phyloP scores from a whole-genome alignment of 2,329 filamentous ascomycete species.

The Ascochyta lentis region DNA sequence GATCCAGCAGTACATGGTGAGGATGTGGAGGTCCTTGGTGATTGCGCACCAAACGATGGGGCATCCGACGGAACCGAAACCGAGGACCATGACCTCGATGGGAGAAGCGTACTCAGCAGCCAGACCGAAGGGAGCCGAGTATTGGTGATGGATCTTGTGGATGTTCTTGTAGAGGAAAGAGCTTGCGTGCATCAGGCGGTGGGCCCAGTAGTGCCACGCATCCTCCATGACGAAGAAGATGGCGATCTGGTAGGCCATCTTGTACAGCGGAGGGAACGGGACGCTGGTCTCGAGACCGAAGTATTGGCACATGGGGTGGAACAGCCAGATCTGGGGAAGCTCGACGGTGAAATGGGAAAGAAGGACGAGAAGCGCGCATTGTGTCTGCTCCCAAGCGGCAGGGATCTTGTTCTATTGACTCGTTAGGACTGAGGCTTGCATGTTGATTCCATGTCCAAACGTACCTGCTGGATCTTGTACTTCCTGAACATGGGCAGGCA shows the following conservation, averaged over 20 bases:
- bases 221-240: slow-evolving; percentile 97
- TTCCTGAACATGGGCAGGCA: slow-evolving; percentile 83
- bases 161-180: slow-evolving; percentile 89
- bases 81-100: slow-evolving; percentile 94
- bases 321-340: slow-evolving; percentile 97
- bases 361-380: slow-evolving; percentile 91
- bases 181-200: slow-evolving; percentile 91
- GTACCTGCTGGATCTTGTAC: slow-evolving; percentile 91
- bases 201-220: slow-evolving; percentile 97
- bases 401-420: slow-evolving; percentile 75
- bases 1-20: slow-evolving; percentile 99
- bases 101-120: slow-evolving; percentile 97
- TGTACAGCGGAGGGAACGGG: slow-evolving; percentile 84
- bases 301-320: slow-evolving; percentile 94
- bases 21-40: slow-evolving; percentile 86
- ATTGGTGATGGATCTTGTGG: slow-evolving; percentile 99
- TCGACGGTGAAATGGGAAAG: slow-evolving; percentile 97
- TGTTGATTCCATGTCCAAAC: slow-evolving; percentile 39
- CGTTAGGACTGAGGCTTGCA: neutral
- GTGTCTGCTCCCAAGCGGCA: slow-evolving; percentile 90
- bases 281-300: slow-evolving; percentile 88
- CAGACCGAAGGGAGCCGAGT: slow-evolving; percentile 95
- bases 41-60: slow-evolving; percentile 84
- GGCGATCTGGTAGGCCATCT: slow-evolving; percentile 88
- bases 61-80: slow-evolving; percentile 80